Base-by-base conservation (phyloP, 257 asterid genomes). In the Verbascum thapsus region DNA sequence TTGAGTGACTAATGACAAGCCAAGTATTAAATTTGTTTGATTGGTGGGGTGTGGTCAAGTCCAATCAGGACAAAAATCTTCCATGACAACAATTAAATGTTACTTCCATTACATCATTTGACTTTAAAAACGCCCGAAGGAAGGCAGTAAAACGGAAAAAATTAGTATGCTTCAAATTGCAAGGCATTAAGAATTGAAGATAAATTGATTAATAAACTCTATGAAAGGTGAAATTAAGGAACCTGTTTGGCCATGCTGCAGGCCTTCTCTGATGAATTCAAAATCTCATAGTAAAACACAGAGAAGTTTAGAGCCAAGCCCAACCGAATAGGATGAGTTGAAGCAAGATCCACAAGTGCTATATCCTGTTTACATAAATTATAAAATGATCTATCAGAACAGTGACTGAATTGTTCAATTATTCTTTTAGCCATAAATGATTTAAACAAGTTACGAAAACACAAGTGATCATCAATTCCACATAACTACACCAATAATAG, bases 241-340 rank as follows among this genome's bases (percentile, higher is more conserved):
- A 84, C 91, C 91, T 84, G 84, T 75, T 79, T 84, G 15, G 91
- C 91, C 86, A 84, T 82, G 71, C 53, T 63, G 77, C 91, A 84
- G 65, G 91, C 91, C 70, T 77, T 82, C 53, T 84, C 88, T 32
- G 91, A 70, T 17, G 84, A 51, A 71, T 79, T 85, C 20, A 85
- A 78, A 70, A 85, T 85, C 67, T 85, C 91, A 54, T 77, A 85
- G 76, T 85, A 85, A 60, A 82, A 85, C 30, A 84, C 91, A 0
- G 91, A 84, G 73, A 76, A 81, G 72, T 84, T 84, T 45, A 84
- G 76, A 3, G 91, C 91, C 70, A 85, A 67, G 8, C 91, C 91
- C 83, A 82, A 62, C 26, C 88, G 78, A 41, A 82, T 82, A 42
- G 88, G 88, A 74, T 82, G 85, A 2, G 91, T 84, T 50, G 91